Evolutionary conservation across 2,329 filamentous ascomycete species (phyloP), one percentile per base, ranked within the genome.

Genomic region (Sarocladium strictum): DNA sequence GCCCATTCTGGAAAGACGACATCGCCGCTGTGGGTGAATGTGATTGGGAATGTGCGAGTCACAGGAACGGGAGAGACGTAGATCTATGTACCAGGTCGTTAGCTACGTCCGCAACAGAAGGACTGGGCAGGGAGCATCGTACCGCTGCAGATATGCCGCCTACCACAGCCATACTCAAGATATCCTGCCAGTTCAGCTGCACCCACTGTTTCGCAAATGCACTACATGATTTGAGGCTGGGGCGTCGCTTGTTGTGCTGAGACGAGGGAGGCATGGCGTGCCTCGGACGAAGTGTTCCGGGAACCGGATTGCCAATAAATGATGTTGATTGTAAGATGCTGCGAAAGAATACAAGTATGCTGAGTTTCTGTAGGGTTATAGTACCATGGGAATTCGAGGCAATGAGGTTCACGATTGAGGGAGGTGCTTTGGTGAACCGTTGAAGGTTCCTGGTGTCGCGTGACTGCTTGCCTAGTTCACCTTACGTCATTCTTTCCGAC

Each of bases 1-100:
- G 84, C 81, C 63, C 85, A 81, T 53, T 85, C 63, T 0, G 84
- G 84, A 59, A 83, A 78, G 50, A 87, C 77, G 56, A 87, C 76
- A 60, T 86, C 78, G 55, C 82, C 81, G 23, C 84, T 78, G 4
- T 69, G 64, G 54, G 62, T 59, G 60, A 85, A 85, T 47, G 75
- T 77, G 56, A 88, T 88, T 24, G 84, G 81, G 63, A 88, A 88
- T 11, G 76, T 83, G 27, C 83, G 75, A 3, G 72, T 76, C 1
- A 77, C 73, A 0, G 79, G 76, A 5, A 83, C 77, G n/a, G 77
- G 74, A 6, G 78, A 73, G 55, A 72, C 66, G 66, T 81, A 83
- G 54, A 80, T 69, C 76, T 80, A 49, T 19, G n/a, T 26, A 33
- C 29, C 37, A 24, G n/a, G n/a, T 11, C 2, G 2, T 37, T 26